These are phyloP conservation scores for Dactylonectria estremocensis DNA, from an alignment of 2,329 filamentous ascomycete genomes.

Conservation along the genomic window DNA sequence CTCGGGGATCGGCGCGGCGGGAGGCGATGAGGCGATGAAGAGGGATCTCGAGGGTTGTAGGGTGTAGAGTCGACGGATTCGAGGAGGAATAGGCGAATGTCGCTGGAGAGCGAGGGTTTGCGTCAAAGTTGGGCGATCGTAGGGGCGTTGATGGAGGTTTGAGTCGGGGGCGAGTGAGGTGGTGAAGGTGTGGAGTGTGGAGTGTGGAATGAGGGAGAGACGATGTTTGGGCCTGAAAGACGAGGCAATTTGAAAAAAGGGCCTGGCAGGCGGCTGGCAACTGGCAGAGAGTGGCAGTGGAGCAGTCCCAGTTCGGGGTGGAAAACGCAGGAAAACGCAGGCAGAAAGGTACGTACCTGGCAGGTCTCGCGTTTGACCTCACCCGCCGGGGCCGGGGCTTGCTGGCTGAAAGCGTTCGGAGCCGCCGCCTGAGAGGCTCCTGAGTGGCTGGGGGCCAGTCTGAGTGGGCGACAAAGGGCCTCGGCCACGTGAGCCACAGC, in stretches of 20 bases:
- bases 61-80: conserved; percentile 32
- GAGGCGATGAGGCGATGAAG: conserved; percentile 30
- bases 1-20: conserved; percentile 41
- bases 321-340: not conserved
- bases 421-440: conserved; percentile 13
- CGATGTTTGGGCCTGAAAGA: conserved; percentile 51
- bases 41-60: conserved; percentile 17
- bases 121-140: conserved; percentile 42
- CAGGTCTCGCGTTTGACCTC: conserved; percentile 1
- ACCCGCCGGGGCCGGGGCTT: conserved; percentile 1
- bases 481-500: conserved; percentile 28
- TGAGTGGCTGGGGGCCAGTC: conserved; percentile 15
- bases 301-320: too few relatives aligned
- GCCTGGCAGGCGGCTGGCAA: too few relatives aligned
- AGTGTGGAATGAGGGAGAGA: conserved; percentile 50
- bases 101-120: conserved; percentile 46
- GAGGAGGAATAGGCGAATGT: conserved; percentile 42
- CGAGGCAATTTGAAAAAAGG: conserved; percentile 47
- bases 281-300: conserved; percentile 35
- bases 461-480: not conserved
- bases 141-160: conserved; percentile 49
- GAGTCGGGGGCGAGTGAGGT: conserved; percentile 48
- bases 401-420: conserved; percentile 10
- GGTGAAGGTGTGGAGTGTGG: conserved; percentile 48
- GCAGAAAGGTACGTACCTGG: conserved; percentile 3